A percentile compares a stretch with the other conserved stretches of the same genome.
phyloP scores from a whole-genome alignment of 495 filamentous ascomycete genomes.

The Hamigera avellanea region DNA sequence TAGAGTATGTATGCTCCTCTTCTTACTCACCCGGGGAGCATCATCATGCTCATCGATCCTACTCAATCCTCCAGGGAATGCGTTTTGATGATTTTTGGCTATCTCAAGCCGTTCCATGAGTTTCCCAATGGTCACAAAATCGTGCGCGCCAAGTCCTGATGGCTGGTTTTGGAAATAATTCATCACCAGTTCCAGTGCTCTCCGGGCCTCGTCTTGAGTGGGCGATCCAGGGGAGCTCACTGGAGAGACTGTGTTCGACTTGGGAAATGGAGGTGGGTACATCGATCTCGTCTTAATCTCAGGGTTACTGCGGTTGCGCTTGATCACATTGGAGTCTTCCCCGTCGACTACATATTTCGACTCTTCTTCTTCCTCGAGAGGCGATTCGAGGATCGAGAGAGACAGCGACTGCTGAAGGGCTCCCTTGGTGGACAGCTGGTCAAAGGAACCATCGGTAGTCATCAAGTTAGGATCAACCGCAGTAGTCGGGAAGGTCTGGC shows the following conservation, averaged over 20 bases:
- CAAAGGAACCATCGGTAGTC: conserved; percentile 47
- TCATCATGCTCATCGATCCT: conserved; percentile 46
- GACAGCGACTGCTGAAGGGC: conserved; percentile 38
- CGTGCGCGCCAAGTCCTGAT: conserved; percentile 57
- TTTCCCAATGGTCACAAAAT: conserved; percentile 72
- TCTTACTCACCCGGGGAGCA: conserved; percentile 28
- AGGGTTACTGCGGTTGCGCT: conserved; percentile 33
- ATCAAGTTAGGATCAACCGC: conserved; percentile 59
- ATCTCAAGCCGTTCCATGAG: conserved; percentile 81
- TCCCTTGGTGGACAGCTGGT: conserved; percentile 56
- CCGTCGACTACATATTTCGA: conserved; percentile 6
- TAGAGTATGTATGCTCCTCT: conserved; percentile 43
- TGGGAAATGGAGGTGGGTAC: conserved; percentile 32
- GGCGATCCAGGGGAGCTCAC: conserved; percentile 45
- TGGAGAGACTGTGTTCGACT: conserved; percentile 26
- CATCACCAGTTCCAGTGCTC: conserved; percentile 76
- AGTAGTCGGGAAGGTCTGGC: conserved; percentile 79
- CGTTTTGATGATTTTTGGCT: conserved; percentile 41
- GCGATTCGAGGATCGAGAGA: conserved; percentile 58
- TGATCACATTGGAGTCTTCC: conserved; percentile 25
- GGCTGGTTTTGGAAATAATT: conserved; percentile 72
- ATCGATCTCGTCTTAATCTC: conserved; percentile 36
- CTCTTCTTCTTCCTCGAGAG: conserved; percentile 42
- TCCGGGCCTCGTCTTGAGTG: conserved; percentile 79
- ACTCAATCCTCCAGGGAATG: conserved; percentile 55